These are phyloP conservation scores for Syzygium jambos DNA, from an alignment of 345 rosid species.

Conservation along the genomic window DNA sequence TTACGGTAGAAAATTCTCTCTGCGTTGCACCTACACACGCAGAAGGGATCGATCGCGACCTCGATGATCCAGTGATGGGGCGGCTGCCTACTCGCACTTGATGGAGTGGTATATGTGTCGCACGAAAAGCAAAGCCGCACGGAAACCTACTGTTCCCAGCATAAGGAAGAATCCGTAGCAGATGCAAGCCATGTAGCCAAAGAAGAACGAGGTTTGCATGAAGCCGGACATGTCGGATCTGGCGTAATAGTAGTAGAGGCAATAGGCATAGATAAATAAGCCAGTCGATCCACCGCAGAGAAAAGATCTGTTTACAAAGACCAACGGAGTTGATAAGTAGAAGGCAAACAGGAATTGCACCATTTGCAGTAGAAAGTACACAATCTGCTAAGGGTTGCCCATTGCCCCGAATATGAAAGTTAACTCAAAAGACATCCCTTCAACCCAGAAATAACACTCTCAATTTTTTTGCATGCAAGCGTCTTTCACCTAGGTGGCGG, in stretches of 20 bases:
- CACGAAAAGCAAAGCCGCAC: conserved; percentile 34
- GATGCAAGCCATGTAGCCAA: conserved; percentile 47
- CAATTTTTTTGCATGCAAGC: neutral
- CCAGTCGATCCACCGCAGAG: conserved; percentile 48
- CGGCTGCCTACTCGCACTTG: conserved; percentile 34
- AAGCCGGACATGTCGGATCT: conserved; percentile 44
- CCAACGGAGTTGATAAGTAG: neutral
- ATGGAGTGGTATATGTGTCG: conserved; percentile 43
- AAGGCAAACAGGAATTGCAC: neutral
- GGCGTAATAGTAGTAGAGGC: conserved; percentile 40
- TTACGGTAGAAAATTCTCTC: conserved; percentile 1
- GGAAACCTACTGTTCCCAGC: conserved; percentile 46
- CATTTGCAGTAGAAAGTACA: neutral
- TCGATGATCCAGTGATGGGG: neutral
- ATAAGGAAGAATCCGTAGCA: conserved; percentile 46
- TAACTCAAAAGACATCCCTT: neutral
- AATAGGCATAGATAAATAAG: conserved; percentile 31
- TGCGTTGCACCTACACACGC: conserved; percentile 1
- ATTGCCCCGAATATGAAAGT: neutral
- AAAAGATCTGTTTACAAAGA: conserved; percentile 27
- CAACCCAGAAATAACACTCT: neutral
- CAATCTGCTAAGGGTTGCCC: neutral
- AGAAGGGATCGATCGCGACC: neutral
- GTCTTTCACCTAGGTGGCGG: neutral
- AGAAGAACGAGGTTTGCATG: conserved; percentile 52